Base-by-base conservation (phyloP, 2,329 filamentous ascomycete species). In the Pseudogymnoascus sp. region DNA sequence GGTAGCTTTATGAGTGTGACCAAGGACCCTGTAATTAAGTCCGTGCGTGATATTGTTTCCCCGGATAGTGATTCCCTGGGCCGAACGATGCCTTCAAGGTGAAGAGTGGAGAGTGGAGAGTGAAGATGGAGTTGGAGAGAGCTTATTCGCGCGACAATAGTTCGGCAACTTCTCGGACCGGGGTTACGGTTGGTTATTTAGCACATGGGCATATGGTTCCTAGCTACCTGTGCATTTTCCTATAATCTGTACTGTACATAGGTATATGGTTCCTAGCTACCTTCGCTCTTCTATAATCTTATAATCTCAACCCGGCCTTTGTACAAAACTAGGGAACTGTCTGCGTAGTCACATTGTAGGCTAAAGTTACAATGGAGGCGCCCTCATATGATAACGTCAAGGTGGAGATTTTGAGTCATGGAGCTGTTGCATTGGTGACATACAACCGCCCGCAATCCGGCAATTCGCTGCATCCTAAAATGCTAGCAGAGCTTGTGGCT, bases 381-480 rank as follows among this genome's bases (percentile, higher is more conserved):
- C 60, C 35, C 13, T 36, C 35, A 26, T 61, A 61, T 61, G 35
- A 9, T 17, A 28, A 36, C 10, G 60, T 61, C 28, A 17, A 21
- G 60, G 60, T 61, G 23, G 60, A 61, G 21, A 38, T 47, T 61
- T 28, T 28, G 6, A 61, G 15, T 15, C 35, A 63, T 21, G 26
- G 33, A 31, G 15, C 23, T 13, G 61, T 68, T 31, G 67, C 68
- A 35, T 33, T 70, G 21, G 11, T 70, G 7, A 69, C 64, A 47
- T 69, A 68, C 61, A 70, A 68, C 60, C 68, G 68, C 28, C 68
- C 68, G 2, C 47, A 65, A 40, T 68, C 68, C 11, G 68, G 67
- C 11, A 70, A 69, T 60, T 67, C 68, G 8, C 62, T 68, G 2
- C 67, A 68, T 62, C 66, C 68, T 4, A 21, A 66, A 11, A 36